Base-by-base conservation (phyloP, 2,329 filamentous ascomycete species). In the Graphilbum fragrans region DNA sequence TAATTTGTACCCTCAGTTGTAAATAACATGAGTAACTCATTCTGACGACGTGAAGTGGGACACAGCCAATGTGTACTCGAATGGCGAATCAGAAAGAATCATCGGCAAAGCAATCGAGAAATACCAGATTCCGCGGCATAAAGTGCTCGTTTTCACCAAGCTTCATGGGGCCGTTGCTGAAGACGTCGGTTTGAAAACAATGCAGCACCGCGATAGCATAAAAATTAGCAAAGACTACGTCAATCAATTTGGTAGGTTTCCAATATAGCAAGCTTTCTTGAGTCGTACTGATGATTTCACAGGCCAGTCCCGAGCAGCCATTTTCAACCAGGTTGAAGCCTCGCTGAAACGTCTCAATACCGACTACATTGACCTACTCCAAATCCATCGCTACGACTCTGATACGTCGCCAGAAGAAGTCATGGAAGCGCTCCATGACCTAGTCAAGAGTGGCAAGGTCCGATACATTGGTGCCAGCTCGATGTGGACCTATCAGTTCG, bases 281-380 rank as follows among this genome's bases (percentile, higher is more conserved):
- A n/a, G n/a, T n/a, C n/a, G n/a, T n/a, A n/a, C n/a, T n/a, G n/a
- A n/a, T n/a, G n/a, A n/a, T n/a, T n/a, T n/a, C n/a, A 40, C 49
- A n/a, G 44, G 78, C 1, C 60, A 82, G 18, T 75, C 70, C 12
- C 63, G 80, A 23, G 70, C 71, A 48, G 70, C 75, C 43, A 81
- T 83, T 51, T 75, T 82, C 52, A 70, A 77, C 46, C 70, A 74
- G 0, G 78, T 83, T 9, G 67, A 82, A 32, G 69, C 64, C 22
- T 76, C 70, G 39, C 62, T 77, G 11, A 54, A 62, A 41, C 59
- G 74, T 11, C 58, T 80, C 14, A 66, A 65, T 22, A 72, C 67
- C 2, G 52, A 54, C 21, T 48, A 77, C 53, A 70, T 77, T 39
- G 72, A 77, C 53, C 63, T 77, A 3, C 58, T 78, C n/a, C 70